Evolutionary conservation across 1,284 basidiomycete genomes (phyloP).

Genomic region (Melampsora americana): DNA sequence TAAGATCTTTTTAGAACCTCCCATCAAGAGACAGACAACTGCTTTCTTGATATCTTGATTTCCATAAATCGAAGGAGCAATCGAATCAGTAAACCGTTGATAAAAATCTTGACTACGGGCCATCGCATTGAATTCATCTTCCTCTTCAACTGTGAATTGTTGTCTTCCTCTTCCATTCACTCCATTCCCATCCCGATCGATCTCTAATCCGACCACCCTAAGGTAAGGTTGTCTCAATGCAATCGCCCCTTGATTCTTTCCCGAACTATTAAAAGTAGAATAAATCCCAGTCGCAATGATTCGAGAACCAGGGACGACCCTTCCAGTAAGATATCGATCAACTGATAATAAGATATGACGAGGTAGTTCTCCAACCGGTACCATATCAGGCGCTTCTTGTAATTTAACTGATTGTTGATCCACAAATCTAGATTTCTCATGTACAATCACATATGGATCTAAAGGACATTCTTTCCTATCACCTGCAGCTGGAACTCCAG

Average conservation of each 20-base stretch:
- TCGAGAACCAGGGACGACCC: slow-evolving; percentile 88
- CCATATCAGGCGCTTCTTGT: slow-evolving; percentile 99
- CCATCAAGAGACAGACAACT: slow-evolving; percentile 88
- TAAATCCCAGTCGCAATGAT: slow-evolving; percentile 95
- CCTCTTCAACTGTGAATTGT: slow-evolving; percentile 88
- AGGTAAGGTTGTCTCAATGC: slow-evolving; percentile 93
- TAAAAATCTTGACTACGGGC: slow-evolving; percentile 85
- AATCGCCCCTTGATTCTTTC: slow-evolving; percentile 60
- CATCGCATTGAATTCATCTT: slow-evolving; percentile 88
- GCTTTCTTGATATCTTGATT: slow-evolving; percentile 99
- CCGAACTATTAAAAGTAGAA: slow-evolving; percentile 75
- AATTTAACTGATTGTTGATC: slow-evolving; percentile 96
- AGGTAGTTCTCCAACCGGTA: slow-evolving; percentile 95
- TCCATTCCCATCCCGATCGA: slow-evolving; percentile 63
- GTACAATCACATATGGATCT: slow-evolving; percentile 93
- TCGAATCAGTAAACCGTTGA: slow-evolving; percentile 87
- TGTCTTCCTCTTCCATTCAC: slow-evolving; percentile 65
- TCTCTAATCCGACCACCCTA: slow-evolving; percentile 84
- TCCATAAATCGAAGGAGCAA: slow-evolving; percentile 95
- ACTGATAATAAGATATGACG: slow-evolving; percentile 89
- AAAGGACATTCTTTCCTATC: slow-evolving; percentile 88
- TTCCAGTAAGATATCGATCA: slow-evolving; percentile 79
- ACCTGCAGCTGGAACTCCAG: slow-evolving; percentile 67
- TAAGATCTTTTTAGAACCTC: slow-evolving; percentile 95
- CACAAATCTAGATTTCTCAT: slow-evolving; percentile 89